Percentiles rank a stretch among this genome's conserved stretches.
Evolutionary conservation across 2,329 filamentous ascomycete genomes (phyloP).

Genomic region (Dactylellina parvicollis): DNA sequence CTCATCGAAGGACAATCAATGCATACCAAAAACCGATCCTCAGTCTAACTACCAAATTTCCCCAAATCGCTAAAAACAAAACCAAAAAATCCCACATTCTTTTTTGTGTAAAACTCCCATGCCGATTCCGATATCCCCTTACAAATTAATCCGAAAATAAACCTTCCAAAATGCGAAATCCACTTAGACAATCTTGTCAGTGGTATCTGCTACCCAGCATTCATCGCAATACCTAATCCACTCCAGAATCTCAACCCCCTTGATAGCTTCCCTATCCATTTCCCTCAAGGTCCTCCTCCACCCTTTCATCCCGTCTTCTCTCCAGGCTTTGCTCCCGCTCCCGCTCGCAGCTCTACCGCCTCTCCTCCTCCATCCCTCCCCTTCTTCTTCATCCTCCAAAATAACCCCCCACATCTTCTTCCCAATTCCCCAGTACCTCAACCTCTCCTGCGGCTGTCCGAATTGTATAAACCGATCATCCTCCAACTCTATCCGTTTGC

Average conservation of each 20-base stretch:
- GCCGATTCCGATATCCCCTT: no score
- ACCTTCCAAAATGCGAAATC: neutral
- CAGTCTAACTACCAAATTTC: no score
- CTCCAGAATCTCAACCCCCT: constrained; percentile 25
- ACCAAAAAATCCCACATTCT: no score
- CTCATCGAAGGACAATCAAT: no score
- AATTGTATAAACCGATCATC: constrained; percentile 39
- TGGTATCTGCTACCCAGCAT: constrained; percentile 20
- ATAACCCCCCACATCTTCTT: constrained; percentile 49
- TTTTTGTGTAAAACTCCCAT: no score
- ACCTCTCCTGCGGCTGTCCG: constrained; percentile 39
- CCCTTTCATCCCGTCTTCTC: neutral
- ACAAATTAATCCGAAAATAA: neutral
- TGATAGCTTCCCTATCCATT: constrained; percentile 32
- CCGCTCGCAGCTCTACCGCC: neutral
- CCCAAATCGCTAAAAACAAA: no score
- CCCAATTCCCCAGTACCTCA: constrained; percentile 35
- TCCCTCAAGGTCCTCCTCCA: constrained; percentile 31
- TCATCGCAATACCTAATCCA: constrained; percentile 52
- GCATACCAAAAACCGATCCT: no score
- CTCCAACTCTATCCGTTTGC: constrained; percentile 19
- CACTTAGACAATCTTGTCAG: neutral
- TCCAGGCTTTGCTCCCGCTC: neutral
- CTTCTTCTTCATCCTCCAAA: constrained; percentile 21
- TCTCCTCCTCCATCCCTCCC: neutral